Conservation (phyloP, 208 protist genomes). For the Naegleria fowleri region DNA sequence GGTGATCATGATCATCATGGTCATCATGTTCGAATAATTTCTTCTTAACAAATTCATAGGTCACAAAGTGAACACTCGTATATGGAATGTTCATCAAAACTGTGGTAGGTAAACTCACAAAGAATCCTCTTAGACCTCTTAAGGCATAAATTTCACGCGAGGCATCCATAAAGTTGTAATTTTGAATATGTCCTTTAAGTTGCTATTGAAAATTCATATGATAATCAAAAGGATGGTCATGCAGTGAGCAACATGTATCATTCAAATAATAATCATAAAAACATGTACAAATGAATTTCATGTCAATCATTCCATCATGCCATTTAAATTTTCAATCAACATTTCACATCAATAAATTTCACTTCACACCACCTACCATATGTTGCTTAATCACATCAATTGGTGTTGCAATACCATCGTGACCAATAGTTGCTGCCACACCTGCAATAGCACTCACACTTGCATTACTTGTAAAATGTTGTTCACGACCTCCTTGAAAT, state of each 20-base stretch:
- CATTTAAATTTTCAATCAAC: conserved; percentile 48
- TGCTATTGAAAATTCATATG: background rate
- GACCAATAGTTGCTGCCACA: conserved; percentile 62
- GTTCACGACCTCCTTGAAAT: conserved; percentile 46
- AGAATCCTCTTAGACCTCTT: conserved; percentile 50
- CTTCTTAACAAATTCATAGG: conserved; percentile 63
- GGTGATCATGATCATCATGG: background rate
- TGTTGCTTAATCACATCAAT: conserved; percentile 89
- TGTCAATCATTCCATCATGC: too few species aligned
- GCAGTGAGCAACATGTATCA: too few species aligned
- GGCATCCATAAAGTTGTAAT: background rate
- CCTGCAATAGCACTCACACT: conserved; percentile 53
- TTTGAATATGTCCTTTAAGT: background rate
- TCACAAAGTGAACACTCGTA: conserved; percentile 76
- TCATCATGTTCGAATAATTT: background rate
- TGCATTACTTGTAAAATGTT: conserved; percentile 33
- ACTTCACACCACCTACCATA: conserved; percentile 66
- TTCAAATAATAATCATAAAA: too few species aligned
- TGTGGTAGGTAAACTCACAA: conserved; percentile 75
- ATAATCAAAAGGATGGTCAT: too few species aligned
- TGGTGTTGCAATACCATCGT: conserved; percentile 79
- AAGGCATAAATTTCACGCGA: background rate
- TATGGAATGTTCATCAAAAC: conserved; percentile 84
- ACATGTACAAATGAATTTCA: too few species aligned
- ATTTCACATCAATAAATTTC: conserved; percentile 52